A percentile compares a stretch with the other conserved stretches of the same genome.
Conservation (phyloP, 2,329 filamentous ascomycete genomes). For the Aspergillus aculeatus region DNA sequence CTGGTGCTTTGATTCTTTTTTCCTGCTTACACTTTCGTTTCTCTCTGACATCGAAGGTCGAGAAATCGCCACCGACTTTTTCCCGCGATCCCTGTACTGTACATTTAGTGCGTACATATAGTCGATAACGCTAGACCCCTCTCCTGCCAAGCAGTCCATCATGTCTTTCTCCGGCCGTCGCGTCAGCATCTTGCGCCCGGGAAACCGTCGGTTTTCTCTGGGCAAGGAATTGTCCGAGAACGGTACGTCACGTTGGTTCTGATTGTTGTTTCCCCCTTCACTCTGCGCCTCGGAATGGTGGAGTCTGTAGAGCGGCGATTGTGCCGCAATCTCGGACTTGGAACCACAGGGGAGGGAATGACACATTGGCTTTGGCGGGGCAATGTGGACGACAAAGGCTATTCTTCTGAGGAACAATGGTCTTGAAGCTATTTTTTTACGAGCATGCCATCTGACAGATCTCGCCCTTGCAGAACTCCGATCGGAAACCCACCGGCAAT, state of each 20-base stretch:
- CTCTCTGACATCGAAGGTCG: background rate
- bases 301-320: too few species aligned
- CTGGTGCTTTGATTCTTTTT: background rate
- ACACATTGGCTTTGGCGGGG: too few species aligned
- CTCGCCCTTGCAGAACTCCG: slow-evolving; percentile 60
- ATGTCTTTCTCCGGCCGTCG: slow-evolving; percentile 51
- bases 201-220: slow-evolving; percentile 41
- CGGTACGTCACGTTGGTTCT: slow-evolving; percentile 34
- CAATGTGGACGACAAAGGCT: too few species aligned
- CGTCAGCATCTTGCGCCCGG: slow-evolving; percentile 44
- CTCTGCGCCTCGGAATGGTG: too few species aligned
- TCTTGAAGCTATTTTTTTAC: background rate
- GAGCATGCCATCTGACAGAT: slow-evolving; percentile 4
- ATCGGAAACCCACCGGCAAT: slow-evolving; percentile 84
- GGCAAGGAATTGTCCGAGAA: slow-evolving; percentile 47
- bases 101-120: background rate
- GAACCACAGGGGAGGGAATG: too few species aligned
- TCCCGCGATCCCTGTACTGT: background rate
- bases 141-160: slow-evolving; percentile 12
- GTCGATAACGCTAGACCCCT: background rate
- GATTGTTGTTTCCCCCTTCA: background rate
- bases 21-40: background rate
- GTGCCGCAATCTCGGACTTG: too few species aligned
- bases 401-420: background rate
- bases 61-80: background rate